Evolutionary conservation across 305 asterid species (phyloP).

Genomic region (Fraxinus paxiana): DNA sequence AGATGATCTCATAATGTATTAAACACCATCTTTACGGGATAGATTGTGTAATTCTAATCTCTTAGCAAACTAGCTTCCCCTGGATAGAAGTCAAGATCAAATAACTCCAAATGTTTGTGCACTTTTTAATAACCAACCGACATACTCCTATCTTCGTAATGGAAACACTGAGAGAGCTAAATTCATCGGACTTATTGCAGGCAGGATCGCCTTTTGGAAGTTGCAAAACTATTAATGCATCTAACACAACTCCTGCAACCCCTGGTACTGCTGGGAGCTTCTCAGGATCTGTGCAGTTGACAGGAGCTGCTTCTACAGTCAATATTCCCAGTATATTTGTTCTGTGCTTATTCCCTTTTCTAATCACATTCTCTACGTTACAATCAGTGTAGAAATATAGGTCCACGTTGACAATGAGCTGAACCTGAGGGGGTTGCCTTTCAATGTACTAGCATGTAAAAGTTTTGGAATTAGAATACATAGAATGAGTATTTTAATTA

Average conservation of each 20-base stretch:
- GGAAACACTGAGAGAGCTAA: neutral
- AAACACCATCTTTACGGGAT: neutral
- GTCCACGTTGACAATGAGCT: conserved; percentile 12
- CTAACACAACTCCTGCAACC: conserved; percentile 42
- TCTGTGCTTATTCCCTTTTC: conserved; percentile 25
- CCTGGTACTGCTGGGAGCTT: conserved; percentile 61
- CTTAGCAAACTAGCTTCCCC: neutral
- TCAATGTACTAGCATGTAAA: conserved; percentile 22
- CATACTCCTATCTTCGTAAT: neutral
- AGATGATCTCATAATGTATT: neutral
- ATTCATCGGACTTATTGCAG: conserved; percentile 40
- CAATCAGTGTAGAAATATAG: conserved; percentile 22
- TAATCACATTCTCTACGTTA: conserved; percentile 27
- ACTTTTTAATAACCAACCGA: neutral
- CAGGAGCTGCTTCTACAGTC: conserved; percentile 54
- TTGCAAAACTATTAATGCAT: conserved; percentile 52
- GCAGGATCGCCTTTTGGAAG: conserved; percentile 73
- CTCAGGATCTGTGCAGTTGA: conserved; percentile 82
- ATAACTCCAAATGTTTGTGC: neutral
- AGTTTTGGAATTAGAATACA: conserved; percentile 41
- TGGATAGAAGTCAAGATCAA: neutral
- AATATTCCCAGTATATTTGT: conserved; percentile 26
- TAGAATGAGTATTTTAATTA: conserved; percentile 17
- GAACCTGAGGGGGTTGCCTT: conserved; percentile 11
- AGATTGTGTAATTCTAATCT: neutral